These are phyloP conservation scores for Macrophomina tecta DNA, from an alignment of 2,329 filamentous ascomycete genomes.

Conservation along the genomic window DNA sequence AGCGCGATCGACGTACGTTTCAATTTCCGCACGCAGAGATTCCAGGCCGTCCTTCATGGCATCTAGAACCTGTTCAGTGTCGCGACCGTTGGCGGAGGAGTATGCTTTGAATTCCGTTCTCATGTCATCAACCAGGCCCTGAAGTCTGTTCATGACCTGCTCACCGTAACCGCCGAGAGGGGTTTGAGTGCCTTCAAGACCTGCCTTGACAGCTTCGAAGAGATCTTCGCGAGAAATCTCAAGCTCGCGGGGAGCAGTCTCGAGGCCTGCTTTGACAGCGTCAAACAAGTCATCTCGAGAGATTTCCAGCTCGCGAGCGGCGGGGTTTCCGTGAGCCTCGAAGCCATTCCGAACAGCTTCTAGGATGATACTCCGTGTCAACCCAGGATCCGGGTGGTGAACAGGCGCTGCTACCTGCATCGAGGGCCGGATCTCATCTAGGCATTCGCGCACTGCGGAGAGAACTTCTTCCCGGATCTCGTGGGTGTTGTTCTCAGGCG, in stretches of 20 bases:
- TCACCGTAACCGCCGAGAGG: constrained; percentile 60
- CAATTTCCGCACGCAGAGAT: constrained; percentile 78
- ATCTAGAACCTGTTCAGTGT: constrained; percentile 87
- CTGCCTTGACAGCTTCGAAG: constrained; percentile 62
- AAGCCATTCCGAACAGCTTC: constrained; percentile 66
- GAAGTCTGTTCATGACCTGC: constrained; percentile 65
- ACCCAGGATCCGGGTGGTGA: constrained; percentile 45
- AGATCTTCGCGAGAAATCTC: constrained; percentile 58
- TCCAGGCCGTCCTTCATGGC: constrained; percentile 88
- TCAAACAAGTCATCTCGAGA: constrained; percentile 61
- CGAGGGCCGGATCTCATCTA: constrained; percentile 76
- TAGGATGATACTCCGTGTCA: constrained; percentile 62
- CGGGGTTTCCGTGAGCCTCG: constrained; percentile 50
- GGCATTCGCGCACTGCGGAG: constrained; percentile 80
- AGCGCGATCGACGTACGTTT: constrained; percentile 77
- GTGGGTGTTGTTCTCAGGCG: constrained; percentile 70
- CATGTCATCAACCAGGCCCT: constrained; percentile 65
- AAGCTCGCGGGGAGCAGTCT: constrained; percentile 40
- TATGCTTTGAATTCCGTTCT: constrained; percentile 76
- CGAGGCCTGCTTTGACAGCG: constrained; percentile 53
- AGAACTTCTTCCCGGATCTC: constrained; percentile 84
- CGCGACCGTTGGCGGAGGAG: constrained; percentile 76
- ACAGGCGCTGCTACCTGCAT: constrained; percentile 46
- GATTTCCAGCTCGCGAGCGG: constrained; percentile 53
- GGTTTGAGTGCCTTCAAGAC: constrained; percentile 53